Conservation (phyloP, 805 yeast genomes). For the Clavispora phyllophila region DNA sequence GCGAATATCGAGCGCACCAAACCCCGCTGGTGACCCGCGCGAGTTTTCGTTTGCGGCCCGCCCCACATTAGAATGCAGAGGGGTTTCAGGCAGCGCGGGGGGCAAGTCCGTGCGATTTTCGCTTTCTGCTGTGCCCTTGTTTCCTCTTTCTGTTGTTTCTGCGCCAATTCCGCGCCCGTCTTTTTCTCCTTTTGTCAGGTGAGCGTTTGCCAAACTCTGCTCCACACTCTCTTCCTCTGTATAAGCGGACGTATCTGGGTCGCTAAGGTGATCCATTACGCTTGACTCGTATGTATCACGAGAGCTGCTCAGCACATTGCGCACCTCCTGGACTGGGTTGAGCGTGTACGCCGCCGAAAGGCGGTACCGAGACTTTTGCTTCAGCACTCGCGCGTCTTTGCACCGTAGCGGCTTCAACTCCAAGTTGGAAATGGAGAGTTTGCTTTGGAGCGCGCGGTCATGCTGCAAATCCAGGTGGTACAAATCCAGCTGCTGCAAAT, state of each 20-base stretch:
- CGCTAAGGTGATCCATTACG: slow-evolving; percentile 1
- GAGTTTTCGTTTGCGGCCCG: too few species aligned
- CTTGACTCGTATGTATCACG: not conserved
- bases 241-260: not conserved
- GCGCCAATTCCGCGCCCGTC: too few species aligned
- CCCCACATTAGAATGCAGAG: too few species aligned
- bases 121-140: too few species aligned
- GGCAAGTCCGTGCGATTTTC: too few species aligned
- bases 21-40: not conserved
- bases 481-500: too few species aligned
- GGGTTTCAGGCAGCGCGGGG: too few species aligned
- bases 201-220: too few species aligned
- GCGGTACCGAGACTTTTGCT: slow-evolving; percentile 38
- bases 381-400: slow-evolving; percentile 24
- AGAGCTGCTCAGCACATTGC: slow-evolving; percentile 3
- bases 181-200: too few species aligned
- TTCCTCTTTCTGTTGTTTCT: too few species aligned
- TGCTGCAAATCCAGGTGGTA: not conserved
- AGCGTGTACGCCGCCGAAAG: slow-evolving; percentile 33
- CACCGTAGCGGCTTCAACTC: slow-evolving; percentile 38
- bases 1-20: not conserved
- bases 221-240: not conserved
- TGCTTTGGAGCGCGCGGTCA: slow-evolving; percentile 9
- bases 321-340: slow-evolving; percentile 27
- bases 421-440: slow-evolving; percentile 32